A percentile compares a stretch with the other conserved stretches of the same genome.
Conservation (phyloP, 2,329 filamentous ascomycete genomes). For the Lachnellula subtilissima region DNA sequence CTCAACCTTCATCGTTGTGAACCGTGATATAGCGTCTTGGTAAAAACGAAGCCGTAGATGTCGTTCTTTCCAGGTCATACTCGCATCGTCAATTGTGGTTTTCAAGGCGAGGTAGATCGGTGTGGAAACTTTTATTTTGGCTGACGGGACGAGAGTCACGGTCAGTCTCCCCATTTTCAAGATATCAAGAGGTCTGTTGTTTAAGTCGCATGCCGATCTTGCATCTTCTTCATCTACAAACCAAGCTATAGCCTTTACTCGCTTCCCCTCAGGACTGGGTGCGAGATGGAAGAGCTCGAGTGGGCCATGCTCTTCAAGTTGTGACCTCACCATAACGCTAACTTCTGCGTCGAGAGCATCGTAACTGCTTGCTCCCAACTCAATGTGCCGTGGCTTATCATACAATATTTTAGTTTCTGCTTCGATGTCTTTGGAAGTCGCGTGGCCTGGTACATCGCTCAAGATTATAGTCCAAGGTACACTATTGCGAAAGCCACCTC, state of each 20-base stretch:
- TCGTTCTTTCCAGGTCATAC: constrained; percentile 2
- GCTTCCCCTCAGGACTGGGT: constrained; percentile 2
- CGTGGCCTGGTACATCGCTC: constrained; percentile 16
- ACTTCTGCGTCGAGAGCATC: constrained; percentile 12
- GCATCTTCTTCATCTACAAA: constrained; percentile 11
- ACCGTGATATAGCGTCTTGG: constrained; percentile 1
- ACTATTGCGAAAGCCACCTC: constrained; percentile 6
- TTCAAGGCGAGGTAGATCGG: constrained; percentile 4
- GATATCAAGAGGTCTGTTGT: constrained; percentile 5
- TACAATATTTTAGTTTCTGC: constrained; percentile 5
- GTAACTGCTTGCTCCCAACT: constrained; percentile 15
- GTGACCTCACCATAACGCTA: constrained; percentile 13
- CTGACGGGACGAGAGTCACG: constrained; percentile 8
- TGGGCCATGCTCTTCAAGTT: constrained; percentile 9
- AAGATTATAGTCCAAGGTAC: constrained; percentile 23
- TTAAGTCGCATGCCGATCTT: constrained; percentile 8
- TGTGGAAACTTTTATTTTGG: constrained; percentile 9
- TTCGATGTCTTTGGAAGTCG: constrained; percentile 17
- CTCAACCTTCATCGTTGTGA: constrained; percentile 6
- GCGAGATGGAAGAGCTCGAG: constrained; percentile 12
- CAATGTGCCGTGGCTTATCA: constrained; percentile 17
- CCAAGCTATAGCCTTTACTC: constrained; percentile 7
- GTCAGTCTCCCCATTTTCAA: constrained; percentile 5
- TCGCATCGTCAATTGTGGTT: constrained; percentile 2
- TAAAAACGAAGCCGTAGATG: constrained; percentile 1